A percentile compares a stretch with the other conserved stretches of the same genome.
These are phyloP conservation scores for Lentinula aciculospora DNA, from an alignment of 768 basidiomycete genomes.

Conservation along the genomic window DNA sequence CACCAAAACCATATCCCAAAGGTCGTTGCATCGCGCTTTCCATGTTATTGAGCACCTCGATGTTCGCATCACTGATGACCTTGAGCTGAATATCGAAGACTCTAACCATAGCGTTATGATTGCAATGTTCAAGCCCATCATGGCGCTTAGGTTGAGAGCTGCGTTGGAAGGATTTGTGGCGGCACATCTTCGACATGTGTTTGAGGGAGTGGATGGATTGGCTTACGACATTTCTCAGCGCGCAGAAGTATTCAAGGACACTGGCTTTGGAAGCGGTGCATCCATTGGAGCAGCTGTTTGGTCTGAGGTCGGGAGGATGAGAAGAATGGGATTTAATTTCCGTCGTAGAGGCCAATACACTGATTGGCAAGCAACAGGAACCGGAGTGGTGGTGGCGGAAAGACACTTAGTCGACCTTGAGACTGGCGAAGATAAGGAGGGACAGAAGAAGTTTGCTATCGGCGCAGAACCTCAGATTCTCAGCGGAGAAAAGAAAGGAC, in stretches of 20 bases:
- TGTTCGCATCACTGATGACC: constrained; percentile 52
- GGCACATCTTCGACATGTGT: constrained; percentile 43
- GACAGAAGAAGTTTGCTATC: constrained; percentile 45
- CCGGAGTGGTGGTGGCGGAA: constrained; percentile 56
- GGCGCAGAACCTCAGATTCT: constrained; percentile 74
- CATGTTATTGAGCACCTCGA: constrained; percentile 51
- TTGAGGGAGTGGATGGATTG: constrained; percentile 51
- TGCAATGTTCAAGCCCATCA: constrained; percentile 57
- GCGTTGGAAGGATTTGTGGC: constrained; percentile 54
- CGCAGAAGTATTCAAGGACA: constrained; percentile 59
- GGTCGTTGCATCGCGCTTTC: constrained; percentile 42
- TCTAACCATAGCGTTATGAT: constrained; percentile 61
- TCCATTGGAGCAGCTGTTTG: constrained; percentile 56
- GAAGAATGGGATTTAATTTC: constrained; percentile 22
- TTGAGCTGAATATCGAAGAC: constrained; percentile 48
- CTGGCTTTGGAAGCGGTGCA: constrained; percentile 45
- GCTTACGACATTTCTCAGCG: constrained; percentile 56
- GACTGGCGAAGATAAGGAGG: constrained; percentile 21
- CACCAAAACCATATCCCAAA: constrained; percentile 31
- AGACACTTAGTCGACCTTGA: constrained; percentile 10
- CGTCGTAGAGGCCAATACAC: constrained; percentile 27
- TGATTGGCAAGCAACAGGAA: constrained; percentile 54
- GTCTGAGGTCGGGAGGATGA: constrained; percentile 63
- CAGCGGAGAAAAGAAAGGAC: constrained; percentile 61
- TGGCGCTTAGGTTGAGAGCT: constrained; percentile 50